Conservation (phyloP, 2,329 filamentous ascomycete species). For the Pseudogymnoascus sp. region DNA sequence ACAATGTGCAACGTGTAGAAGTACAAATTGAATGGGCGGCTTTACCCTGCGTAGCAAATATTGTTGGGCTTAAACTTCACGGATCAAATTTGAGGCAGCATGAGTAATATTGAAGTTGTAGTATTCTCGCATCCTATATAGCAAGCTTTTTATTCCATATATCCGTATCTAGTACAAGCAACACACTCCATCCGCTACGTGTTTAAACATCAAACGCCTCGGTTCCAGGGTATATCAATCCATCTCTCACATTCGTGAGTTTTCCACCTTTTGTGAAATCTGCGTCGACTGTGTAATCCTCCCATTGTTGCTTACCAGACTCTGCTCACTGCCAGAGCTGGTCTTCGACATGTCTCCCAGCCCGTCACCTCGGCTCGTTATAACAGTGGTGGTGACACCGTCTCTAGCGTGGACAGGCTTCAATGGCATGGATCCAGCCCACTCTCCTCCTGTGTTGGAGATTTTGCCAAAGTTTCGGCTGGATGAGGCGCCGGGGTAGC, state of each 20-base stretch:
- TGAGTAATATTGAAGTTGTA: neutral
- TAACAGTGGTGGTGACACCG: conserved; percentile 8
- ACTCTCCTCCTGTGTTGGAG: neutral
- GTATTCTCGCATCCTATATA: neutral
- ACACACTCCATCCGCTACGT: neutral
- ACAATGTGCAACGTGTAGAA: too few species aligned
- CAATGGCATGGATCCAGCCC: neutral
- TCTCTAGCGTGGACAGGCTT: conserved; percentile 1
- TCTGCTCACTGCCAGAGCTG: conserved; percentile 10
- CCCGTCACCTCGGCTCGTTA: neutral
- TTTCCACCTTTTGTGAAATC: conserved; percentile 10
- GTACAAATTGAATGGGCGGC: too few species aligned
- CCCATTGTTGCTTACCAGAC: conserved; percentile 7
- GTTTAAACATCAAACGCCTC: neutral
- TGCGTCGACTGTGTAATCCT: conserved; percentile 11
- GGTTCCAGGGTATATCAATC: neutral
- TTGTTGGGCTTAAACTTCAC: too few species aligned
- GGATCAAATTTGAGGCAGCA: neutral
- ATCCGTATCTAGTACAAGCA: neutral
- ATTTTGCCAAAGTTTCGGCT: conserved; percentile 2
- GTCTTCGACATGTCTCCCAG: neutral
- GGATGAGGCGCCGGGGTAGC: neutral
- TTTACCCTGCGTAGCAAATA: too few species aligned
- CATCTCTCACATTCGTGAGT: neutral
- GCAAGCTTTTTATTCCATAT: neutral